phyloP scores from a whole-genome alignment of 768 basidiomycete genomes.

The Mycena rosella region DNA sequence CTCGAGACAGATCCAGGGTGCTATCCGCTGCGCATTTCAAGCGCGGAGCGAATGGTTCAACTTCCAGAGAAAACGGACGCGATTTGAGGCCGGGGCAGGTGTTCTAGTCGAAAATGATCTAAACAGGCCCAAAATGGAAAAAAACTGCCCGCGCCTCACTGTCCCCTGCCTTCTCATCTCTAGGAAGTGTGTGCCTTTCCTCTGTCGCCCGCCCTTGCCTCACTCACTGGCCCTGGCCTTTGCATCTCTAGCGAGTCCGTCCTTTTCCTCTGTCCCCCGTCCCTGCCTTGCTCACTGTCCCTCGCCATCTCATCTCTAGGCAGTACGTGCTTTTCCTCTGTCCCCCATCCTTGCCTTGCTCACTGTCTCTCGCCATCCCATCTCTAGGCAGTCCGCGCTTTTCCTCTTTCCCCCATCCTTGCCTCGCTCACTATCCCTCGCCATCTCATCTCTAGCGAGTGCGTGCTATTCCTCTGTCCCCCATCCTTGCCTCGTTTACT shows the following conservation, averaged over 20 bases:
- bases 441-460: conserved; percentile 5
- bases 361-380: neutral
- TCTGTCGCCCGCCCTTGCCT: neutral
- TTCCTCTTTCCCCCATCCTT: neutral
- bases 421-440: neutral
- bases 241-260: conserved; percentile 11
- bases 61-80: too few relatives aligned
- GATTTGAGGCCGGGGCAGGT: too few relatives aligned
- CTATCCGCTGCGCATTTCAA: too few relatives aligned
- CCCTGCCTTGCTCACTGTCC: neutral
- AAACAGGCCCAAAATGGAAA: too few relatives aligned
- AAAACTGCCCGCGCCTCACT: too few relatives aligned
- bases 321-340: neutral
- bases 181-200: conserved; percentile 8
- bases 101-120: too few relatives aligned
- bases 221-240: too few relatives aligned
- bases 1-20: too few relatives aligned
- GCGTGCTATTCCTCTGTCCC: neutral
- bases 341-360: neutral
- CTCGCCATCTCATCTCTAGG: neutral
- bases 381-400: conserved; percentile 4
- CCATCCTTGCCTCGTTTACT: neutral
- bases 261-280: neutral
- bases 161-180: too few relatives aligned
- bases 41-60: too few relatives aligned